These are phyloP conservation scores for Xerocomus potaroensis DNA, from an alignment of 768 basidiomycete genomes.

Conservation along the genomic window DNA sequence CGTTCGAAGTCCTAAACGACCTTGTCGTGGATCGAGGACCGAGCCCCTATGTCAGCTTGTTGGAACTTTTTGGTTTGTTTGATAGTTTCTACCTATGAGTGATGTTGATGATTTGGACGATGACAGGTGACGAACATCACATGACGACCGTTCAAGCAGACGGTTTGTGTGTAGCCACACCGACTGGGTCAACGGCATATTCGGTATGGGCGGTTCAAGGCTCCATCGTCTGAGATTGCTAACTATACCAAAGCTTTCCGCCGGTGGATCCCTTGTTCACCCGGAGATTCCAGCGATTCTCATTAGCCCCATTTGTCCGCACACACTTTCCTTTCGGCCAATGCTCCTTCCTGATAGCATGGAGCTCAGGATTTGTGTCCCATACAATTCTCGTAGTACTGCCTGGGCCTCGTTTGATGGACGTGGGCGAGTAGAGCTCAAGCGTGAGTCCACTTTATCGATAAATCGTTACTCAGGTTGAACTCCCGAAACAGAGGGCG, in stretches of 20 bases:
- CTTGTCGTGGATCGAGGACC: slow-evolving; percentile 97
- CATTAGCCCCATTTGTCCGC: slow-evolving; percentile 97
- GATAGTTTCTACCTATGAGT: neutral
- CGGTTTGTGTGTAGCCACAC: slow-evolving; percentile 90
- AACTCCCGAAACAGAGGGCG: slow-evolving; percentile 68
- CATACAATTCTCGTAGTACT: slow-evolving; percentile 95
- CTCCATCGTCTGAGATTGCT: slow-evolving; percentile 4
- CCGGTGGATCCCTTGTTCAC: slow-evolving; percentile 95
- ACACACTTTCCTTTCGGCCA: slow-evolving; percentile 96
- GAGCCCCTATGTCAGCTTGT: slow-evolving; percentile 92
- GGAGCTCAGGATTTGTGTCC: slow-evolving; percentile 98
- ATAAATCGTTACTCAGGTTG: slow-evolving; percentile 3
- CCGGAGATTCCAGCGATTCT: slow-evolving; percentile 96
- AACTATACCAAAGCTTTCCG: slow-evolving; percentile 60
- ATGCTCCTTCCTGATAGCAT: slow-evolving; percentile 98
- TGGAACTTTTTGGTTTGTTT: slow-evolving; percentile 90
- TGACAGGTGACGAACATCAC: slow-evolving; percentile 92
- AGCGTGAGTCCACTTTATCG: slow-evolving; percentile 56
- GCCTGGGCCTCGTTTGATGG: slow-evolving; percentile 99
- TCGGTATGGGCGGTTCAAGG: slow-evolving; percentile 52
- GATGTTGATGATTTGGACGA: slow-evolving; percentile 1
- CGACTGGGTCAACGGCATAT: slow-evolving; percentile 98
- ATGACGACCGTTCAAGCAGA: slow-evolving; percentile 99
- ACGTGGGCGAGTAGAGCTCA: slow-evolving; percentile 90
- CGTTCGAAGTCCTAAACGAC: slow-evolving; percentile 95